These are phyloP conservation scores for Hansenula lynferdii DNA, from an alignment of 1,139 yeast species.

Conservation along the genomic window DNA sequence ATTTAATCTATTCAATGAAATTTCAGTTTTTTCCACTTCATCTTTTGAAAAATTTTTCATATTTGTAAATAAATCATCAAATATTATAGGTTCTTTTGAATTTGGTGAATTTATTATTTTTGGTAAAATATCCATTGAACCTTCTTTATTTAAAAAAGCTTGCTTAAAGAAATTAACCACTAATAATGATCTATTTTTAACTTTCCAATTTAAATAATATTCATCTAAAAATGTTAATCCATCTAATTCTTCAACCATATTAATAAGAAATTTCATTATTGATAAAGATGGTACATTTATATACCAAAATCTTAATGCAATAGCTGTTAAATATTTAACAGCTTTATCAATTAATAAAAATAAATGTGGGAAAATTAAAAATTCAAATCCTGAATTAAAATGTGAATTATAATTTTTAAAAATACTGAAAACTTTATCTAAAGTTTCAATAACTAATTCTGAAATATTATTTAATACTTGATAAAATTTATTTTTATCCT, in stretches of 20 bases:
- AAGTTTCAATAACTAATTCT: slow-evolving; percentile 8
- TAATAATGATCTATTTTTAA: slow-evolving; percentile 8
- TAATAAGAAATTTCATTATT: slow-evolving; percentile 11
- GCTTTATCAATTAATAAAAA: slow-evolving; percentile 12
- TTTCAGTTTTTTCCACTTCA: slow-evolving; percentile 6
- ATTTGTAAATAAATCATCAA: slow-evolving; percentile 5
- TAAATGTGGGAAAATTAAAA: slow-evolving; percentile 10
- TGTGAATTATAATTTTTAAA: slow-evolving; percentile 13
- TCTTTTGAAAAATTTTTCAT: slow-evolving; percentile 3
- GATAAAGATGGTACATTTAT: slow-evolving; percentile 5
- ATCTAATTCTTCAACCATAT: slow-evolving; percentile 17
- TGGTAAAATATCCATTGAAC: slow-evolving; percentile 5
- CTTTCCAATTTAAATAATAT: slow-evolving; percentile 15
- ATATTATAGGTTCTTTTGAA: slow-evolving; percentile 7
- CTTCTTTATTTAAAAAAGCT: slow-evolving; percentile 4
- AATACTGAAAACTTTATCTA: too few species aligned
- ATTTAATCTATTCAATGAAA: slow-evolving; percentile 9
- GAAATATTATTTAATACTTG: slow-evolving; percentile 3
- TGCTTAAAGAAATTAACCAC: slow-evolving; percentile 13
- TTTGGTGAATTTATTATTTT: slow-evolving; percentile 5
- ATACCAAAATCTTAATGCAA: slow-evolving; percentile 10
- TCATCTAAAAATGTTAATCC: slow-evolving; percentile 11
- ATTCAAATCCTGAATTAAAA: slow-evolving; percentile 17
- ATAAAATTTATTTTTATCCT: slow-evolving; percentile 6
- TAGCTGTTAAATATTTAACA: slow-evolving; percentile 4